These are phyloP conservation scores for Bruguiera hainesii DNA, from an alignment of 441 rosid species.

Conservation along the genomic window DNA sequence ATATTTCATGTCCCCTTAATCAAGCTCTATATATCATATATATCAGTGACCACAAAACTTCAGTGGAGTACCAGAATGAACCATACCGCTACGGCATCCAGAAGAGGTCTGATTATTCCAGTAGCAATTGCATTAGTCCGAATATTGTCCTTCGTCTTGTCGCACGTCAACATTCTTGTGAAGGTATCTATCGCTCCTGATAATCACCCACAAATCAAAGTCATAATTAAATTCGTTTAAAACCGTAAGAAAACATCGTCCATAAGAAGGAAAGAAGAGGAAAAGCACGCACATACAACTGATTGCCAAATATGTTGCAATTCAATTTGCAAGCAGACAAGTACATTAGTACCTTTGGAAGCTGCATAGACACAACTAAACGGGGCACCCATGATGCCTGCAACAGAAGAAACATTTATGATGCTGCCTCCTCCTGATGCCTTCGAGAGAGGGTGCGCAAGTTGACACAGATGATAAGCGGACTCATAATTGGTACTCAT, in stretches of 20 bases:
- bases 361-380: conserved; percentile 58
- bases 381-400: conserved; percentile 38
- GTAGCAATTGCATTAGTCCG: conserved; percentile 79
- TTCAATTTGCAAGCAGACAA: too few relatives aligned
- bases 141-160: conserved; percentile 86
- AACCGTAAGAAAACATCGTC: neutral
- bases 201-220: too few relatives aligned
- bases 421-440: conserved; percentile 66
- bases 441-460: conserved; percentile 73
- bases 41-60: too few relatives aligned
- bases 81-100: too few relatives aligned
- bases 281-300: too few relatives aligned
- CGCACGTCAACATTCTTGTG: conserved; percentile 77
- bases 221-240: too few relatives aligned
- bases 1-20: too few relatives aligned
- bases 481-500: conserved; percentile 68
- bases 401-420: conserved; percentile 73
- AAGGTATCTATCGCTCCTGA: conserved; percentile 81
- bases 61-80: too few relatives aligned
- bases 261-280: too few relatives aligned
- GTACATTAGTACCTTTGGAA: conserved; percentile 47
- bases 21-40: too few relatives aligned
- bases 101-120: too few relatives aligned
- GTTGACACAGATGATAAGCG: conserved; percentile 61
- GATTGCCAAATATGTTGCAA: too few relatives aligned